Evolutionary conservation across 2,329 filamentous ascomycete genomes (phyloP).

Genomic region (Rhexocercosporidium sp.): DNA sequence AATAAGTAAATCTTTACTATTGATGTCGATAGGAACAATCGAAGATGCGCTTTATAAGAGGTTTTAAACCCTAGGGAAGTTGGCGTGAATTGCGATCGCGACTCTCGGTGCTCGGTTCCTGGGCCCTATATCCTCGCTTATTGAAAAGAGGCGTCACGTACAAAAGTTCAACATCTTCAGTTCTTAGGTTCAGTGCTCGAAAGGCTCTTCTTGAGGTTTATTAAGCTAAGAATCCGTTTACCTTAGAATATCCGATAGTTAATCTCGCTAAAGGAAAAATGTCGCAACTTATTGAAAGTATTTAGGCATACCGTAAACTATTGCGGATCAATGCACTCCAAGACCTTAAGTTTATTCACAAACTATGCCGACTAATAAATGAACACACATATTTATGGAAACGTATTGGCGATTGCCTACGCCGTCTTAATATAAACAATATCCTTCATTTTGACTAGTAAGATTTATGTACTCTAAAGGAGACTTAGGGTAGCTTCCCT

Average conservation of each 20-base stretch:
- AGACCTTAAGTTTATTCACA: not conserved
- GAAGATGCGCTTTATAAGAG: not conserved
- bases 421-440: not conserved
- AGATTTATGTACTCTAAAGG: not conserved
- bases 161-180: not conserved
- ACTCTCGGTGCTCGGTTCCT: not conserved
- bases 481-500: conserved; percentile 3
- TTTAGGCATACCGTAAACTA: not conserved
- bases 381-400: conserved; percentile 6
- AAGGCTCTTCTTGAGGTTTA: not conserved
- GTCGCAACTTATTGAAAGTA: not conserved
- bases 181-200: not conserved
- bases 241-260: not conserved
- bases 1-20: not conserved
- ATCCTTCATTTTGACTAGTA: not conserved
- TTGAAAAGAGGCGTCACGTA: not conserved
- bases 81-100: not conserved
- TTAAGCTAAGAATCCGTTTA: not conserved
- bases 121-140: not conserved
- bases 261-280: not conserved
- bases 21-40: not conserved
- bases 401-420: not conserved
- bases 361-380: conserved; percentile 5
- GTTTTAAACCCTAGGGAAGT: not conserved
- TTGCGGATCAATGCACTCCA: conserved; percentile 1